Evolutionary conservation across 345 rosid species (phyloP), one percentile per base, ranked within the genome.

Genomic region (Salix caprea): DNA sequence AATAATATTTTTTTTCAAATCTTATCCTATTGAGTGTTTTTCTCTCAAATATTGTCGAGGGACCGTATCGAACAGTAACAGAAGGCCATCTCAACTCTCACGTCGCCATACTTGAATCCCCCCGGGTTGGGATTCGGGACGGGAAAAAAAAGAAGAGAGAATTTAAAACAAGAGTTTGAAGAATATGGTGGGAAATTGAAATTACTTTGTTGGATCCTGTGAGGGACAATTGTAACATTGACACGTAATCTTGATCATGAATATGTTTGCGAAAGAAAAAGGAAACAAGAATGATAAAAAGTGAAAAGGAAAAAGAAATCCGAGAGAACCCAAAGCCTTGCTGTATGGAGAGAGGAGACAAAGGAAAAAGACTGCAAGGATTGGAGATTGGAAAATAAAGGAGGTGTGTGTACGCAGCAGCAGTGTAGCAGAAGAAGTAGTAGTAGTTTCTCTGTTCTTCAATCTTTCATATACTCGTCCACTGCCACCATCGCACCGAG

Each of bases 121-220:
- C 60, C 11, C 60, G 1, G 21, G 60, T 21, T 54, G 60, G 24
- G 23, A 18, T 54, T 19, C 21, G 24, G 23, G 60, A 54, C 5
- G 52, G 16, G 18, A 1, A 0, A 0, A 14, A 40, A 14, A 46
- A 46, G 16, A 11, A 14, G 46, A 10, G 14, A 14, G 19, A 34
- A 62, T 16, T 54, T 72, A 26, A 36, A 74, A 74, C 42, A 67
- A 23, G 23, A 52, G 65, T 50, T 26, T 16, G 12, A 39, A 36
- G 69, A 74, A 37, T 34, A 69, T 61, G 80, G 83, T 78, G 84
- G 81, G 86, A 84, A 85, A 82, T 80, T 76, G 84, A 73, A 68
- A 80, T 69, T 76, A 69, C 90, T 89, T 58, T 58, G 28, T 90
- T 78, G 92, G 94, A 92, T 90, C 94, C 91, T 86, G 94, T 68